Base-by-base conservation (phyloP, 1,284 basidiomycete genomes). In the Porogramme epimiltina region DNA sequence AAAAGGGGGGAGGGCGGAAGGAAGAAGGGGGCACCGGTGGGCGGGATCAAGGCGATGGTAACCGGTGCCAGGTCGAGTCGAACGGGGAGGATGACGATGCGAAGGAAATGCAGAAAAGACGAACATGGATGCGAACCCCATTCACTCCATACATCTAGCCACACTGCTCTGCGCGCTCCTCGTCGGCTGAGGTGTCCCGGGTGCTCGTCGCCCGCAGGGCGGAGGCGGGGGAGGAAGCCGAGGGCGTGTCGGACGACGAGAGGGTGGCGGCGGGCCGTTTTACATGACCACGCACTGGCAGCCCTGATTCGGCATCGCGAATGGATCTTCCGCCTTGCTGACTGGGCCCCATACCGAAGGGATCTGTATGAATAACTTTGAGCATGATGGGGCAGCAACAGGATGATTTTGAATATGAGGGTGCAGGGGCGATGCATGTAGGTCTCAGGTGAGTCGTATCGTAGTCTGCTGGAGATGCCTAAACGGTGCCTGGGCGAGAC, bases 261-360 rank as follows among this genome's bases (percentile, higher is more conserved):
- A 31, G 26, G 19, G 5, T 11, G 42, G n/a, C 37, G 8, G 52
- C 10, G 39, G 37, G 28, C 46, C 42, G 45, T 47, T 50, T 61
- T 53, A 66, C 62, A 64, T 64, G 42, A 64, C 55, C 31, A 59
- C 52, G 47, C 64, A 66, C 45, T 64, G 58, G 54, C 86, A 87
- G 38, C 85, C 83, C 60, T 79, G 72, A n/a, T 79, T 76, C 59
- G 80, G 87, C 55, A 89, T 87, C 51, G 89, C 90, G 69, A 93
- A 95, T 43, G 93, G 93, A 68, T 95, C 93, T 67, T 95, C 91
- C 57, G 82, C 81, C 73, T 93, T 95, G 66, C 81, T 84, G 26
- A 94, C 83, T 18, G 91, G 88, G n/a, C 95, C 95, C 95, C 95
- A 97, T 26, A 96, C 89, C 26, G 88, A 92, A 5, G 93, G 93